A percentile compares a stretch with the other conserved stretches of the same genome.
Evolutionary conservation across 495 filamentous ascomycete genomes (phyloP).

Genomic region (Apodospora peruviana): DNA sequence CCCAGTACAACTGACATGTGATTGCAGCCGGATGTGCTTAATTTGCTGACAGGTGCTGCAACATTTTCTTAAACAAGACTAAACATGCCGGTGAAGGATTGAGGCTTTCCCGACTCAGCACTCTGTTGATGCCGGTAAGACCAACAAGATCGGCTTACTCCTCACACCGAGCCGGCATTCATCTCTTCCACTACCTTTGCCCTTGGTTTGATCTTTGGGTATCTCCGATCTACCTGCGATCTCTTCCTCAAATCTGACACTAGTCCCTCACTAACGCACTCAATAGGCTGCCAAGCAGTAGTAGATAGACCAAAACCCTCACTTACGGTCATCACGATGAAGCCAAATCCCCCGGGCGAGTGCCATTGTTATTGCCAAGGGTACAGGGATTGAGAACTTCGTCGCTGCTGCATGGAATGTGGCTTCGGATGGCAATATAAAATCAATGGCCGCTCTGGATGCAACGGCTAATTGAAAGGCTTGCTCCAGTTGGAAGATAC

Average conservation of each 20-base stretch:
- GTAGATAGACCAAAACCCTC: background rate
- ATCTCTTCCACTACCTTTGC: too few relatives aligned
- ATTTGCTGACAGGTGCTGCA: conserved; percentile 11
- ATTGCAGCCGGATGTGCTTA: conserved; percentile 10
- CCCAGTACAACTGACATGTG: conserved; percentile 15
- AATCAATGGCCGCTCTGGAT: conserved; percentile 4
- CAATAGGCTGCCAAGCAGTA: too few relatives aligned
- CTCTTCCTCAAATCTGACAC: too few relatives aligned
- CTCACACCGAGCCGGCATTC: too few relatives aligned
- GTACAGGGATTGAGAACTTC: conserved; percentile 2
- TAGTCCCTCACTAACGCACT: too few relatives aligned
- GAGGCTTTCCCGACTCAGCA: background rate
- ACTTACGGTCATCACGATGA: background rate
- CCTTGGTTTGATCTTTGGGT: too few relatives aligned
- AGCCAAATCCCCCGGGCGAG: too few relatives aligned
- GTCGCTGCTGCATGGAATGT: conserved; percentile 5
- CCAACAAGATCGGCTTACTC: too few relatives aligned
- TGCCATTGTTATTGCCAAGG: conserved; percentile 16
- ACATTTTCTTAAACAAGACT: conserved; percentile 5
- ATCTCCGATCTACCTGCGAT: too few relatives aligned
- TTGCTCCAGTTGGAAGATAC: background rate
- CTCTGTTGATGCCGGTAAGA: conserved; percentile 1
- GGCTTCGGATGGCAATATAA: conserved; percentile 9
- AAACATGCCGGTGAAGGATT: background rate
- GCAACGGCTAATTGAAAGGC: conserved; percentile 16